Base-by-base conservation (phyloP, 371 early-diverging fungal species). In the Rhizopus delemar region DNA sequence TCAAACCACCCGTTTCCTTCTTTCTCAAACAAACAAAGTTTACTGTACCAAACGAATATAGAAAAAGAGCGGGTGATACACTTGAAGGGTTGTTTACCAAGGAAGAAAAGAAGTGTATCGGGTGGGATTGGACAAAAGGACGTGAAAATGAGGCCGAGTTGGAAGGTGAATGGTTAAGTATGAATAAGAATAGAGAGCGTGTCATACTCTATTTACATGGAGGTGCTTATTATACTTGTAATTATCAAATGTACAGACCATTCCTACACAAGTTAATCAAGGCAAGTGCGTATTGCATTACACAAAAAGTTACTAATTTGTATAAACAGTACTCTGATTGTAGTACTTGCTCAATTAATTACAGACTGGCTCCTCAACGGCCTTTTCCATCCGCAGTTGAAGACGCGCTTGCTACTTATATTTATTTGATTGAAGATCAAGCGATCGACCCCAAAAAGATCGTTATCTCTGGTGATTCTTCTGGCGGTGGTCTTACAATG, bases 341-440 rank as follows among this genome's bases (percentile, higher is more conserved):
- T 6, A 56, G 75, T 15, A 62, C 70, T 12, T 71, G 75, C 62
- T 71, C 86, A 0, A 73, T 91, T 46, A 83, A 90, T 62, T 94
- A 95, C 70, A 80, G 94, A 15, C 69, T 92, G 32, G 90, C 93
- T 0, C 96, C 96, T 0, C 88, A 92, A 38, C 66, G 83, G 54
- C 86, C 92, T 9, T 94, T 93, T 61, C 96, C 96, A 2, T 78
- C 85, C 29, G 90, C 90, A 8, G 73, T 96, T 7, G 86, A 89
- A 51, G 95, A 95, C 74, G 88, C 85, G 38, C 74, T 90, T 31
- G 78, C 87, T 22, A 86, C 91, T 0, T 94, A 92, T 62, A 53
- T 83, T 41, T 82, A 85, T 53, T 70, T 97, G 36, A 71, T 87
- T 34, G 75, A 83, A 28, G 86, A 86, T 1, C 77, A 52, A 7